These are phyloP conservation scores for Oidiodendron maius DNA, from an alignment of 495 filamentous ascomycete genomes.

Conservation along the genomic window DNA sequence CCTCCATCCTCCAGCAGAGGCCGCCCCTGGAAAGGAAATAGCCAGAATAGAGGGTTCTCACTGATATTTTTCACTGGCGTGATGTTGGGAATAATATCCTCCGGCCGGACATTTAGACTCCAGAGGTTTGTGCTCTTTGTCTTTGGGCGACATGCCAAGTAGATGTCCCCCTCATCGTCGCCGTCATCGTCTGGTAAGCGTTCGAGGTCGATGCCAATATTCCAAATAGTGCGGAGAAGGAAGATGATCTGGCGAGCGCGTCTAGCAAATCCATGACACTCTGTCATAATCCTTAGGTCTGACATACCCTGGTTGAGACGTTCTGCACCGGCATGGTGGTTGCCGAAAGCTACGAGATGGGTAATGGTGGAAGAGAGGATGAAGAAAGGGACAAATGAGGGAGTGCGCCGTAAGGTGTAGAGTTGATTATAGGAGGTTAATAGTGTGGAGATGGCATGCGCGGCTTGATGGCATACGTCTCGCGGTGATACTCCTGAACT, in stretches of 20 bases:
- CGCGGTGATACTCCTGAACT: slow-evolving; percentile 53
- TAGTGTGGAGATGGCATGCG: slow-evolving; percentile 54
- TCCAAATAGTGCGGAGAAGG: slow-evolving; percentile 50
- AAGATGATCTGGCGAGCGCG: slow-evolving; percentile 52
- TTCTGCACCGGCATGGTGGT: slow-evolving; percentile 11
- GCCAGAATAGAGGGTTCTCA: slow-evolving; percentile 38
- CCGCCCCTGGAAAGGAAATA: slow-evolving; percentile 48
- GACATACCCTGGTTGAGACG: slow-evolving; percentile 21
- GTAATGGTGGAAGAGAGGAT: slow-evolving; percentile 52
- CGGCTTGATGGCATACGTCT: slow-evolving; percentile 54
- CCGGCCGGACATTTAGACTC: slow-evolving; percentile 32
- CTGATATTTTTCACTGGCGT: background rate
- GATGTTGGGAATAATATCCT: slow-evolving; percentile 8
- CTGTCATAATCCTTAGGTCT: slow-evolving; percentile 46
- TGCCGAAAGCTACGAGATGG: slow-evolving; percentile 37
- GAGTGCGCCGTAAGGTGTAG: slow-evolving; percentile 51
- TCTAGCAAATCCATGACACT: slow-evolving; percentile 52
- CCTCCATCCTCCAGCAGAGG: slow-evolving; percentile 39
- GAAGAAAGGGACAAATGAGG: slow-evolving; percentile 53
- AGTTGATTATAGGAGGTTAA: slow-evolving; percentile 51
- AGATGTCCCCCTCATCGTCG: slow-evolving; percentile 23
- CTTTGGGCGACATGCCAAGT: slow-evolving; percentile 33
- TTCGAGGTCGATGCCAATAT: slow-evolving; percentile 36
- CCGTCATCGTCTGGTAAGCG: slow-evolving; percentile 5
- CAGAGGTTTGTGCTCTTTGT: slow-evolving; percentile 39